These are phyloP conservation scores for Nelumbo lutea DNA, from an alignment of 164 flowering plant species.

Conservation along the genomic window DNA sequence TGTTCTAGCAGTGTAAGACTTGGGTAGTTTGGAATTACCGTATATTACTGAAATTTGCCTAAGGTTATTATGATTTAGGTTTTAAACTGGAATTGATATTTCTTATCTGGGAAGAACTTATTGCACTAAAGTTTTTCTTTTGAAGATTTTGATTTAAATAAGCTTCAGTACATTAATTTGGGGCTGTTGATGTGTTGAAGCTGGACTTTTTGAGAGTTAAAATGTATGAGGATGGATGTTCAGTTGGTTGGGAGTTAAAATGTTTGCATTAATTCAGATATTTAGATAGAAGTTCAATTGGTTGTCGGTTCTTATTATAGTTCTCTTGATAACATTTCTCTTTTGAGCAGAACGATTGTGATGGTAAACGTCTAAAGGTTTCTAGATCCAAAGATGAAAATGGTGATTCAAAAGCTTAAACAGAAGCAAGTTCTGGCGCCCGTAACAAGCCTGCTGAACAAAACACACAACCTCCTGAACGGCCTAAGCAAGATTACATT, in stretches of 20 bases:
- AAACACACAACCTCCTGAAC: slow-evolving; percentile 82
- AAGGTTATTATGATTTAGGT: not conserved
- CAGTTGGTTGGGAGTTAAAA: too few species aligned
- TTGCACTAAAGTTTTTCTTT: too few species aligned
- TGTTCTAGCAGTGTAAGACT: not conserved
- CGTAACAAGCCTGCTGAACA: slow-evolving; percentile 42
- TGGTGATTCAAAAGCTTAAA: slow-evolving; percentile 49
- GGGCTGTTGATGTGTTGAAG: too few species aligned
- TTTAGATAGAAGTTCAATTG: too few species aligned
- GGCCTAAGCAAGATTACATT: slow-evolving; percentile 57
- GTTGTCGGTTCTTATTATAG: too few species aligned
- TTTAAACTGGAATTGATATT: not conserved
- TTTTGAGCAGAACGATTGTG: slow-evolving; percentile 34
- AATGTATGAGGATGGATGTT: too few species aligned
- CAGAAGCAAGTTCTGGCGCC: slow-evolving; percentile 44
- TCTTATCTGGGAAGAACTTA: not conserved
- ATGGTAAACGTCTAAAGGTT: slow-evolving; percentile 43
- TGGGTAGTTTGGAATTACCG: not conserved
- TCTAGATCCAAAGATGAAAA: slow-evolving; percentile 39
- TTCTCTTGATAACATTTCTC: too few species aligned
- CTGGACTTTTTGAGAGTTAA: too few species aligned
- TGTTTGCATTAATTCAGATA: too few species aligned
- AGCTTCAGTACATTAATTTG: too few species aligned
- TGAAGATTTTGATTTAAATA: too few species aligned
- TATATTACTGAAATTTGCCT: not conserved